Evolutionary conservation across 768 basidiomycete genomes (phyloP).

Genomic region (Suillus bovinus): DNA sequence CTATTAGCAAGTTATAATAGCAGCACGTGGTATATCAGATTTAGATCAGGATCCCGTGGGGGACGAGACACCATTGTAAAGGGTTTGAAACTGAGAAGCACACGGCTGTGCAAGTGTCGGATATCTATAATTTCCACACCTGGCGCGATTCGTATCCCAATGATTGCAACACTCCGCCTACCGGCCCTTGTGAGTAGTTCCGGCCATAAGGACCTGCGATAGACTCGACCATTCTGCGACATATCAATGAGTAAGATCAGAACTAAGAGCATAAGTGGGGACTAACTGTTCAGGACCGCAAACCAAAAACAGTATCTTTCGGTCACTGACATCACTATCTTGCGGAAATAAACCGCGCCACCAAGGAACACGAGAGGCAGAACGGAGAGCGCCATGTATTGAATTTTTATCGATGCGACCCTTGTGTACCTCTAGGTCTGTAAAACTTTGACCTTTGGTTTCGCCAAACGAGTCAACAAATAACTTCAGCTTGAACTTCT

Average conservation of each 20-base stretch:
- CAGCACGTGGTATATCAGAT: neutral
- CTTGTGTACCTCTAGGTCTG: constrained; percentile 30
- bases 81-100: neutral
- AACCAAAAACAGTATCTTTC: constrained; percentile 64
- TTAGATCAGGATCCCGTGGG: neutral
- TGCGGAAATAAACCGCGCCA: constrained; percentile 29
- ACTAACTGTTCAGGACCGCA: constrained; percentile 85
- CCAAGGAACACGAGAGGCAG: constrained; percentile 28
- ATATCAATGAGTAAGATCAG: neutral
- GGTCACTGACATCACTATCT: constrained; percentile 23
- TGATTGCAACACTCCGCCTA: constrained; percentile 66
- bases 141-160: constrained; percentile 62
- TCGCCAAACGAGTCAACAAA: constrained; percentile 55
- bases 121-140: constrained; percentile 63
- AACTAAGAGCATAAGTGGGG: constrained; percentile 1
- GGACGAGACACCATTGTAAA: neutral
- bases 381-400: constrained; percentile 44
- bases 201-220: constrained; percentile 78
- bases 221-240: constrained; percentile 66
- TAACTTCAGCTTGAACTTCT: constrained; percentile 54
- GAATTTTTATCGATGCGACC: constrained; percentile 57
- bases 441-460: constrained; percentile 16
- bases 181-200: constrained; percentile 71
- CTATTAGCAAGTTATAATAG: neutral
- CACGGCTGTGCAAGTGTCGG: neutral